phyloP scores from a whole-genome alignment of 2,329 filamentous ascomycete genomes.

The Fusarium tjaetaba region DNA sequence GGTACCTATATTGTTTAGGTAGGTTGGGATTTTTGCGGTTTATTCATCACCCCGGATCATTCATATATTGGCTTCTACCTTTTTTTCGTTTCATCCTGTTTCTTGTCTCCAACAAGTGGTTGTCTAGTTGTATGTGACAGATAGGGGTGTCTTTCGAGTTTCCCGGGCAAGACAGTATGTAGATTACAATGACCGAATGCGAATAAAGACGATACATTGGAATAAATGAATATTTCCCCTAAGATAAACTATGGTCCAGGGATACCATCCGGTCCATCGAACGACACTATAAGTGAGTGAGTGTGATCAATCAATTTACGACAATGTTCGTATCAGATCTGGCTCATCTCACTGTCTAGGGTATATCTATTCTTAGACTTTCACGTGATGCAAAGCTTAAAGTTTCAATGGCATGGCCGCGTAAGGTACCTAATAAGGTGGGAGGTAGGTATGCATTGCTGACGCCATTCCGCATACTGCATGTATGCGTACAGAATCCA shows the following conservation, averaged over 20 bases:
- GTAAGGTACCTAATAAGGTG: background rate
- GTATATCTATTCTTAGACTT: constrained; percentile 21
- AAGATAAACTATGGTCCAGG: background rate
- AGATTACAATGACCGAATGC: background rate
- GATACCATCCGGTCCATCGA: background rate
- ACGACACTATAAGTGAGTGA: background rate
- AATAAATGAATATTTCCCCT: background rate
- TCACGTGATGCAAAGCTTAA: constrained; percentile 13
- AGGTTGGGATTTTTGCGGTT: background rate
- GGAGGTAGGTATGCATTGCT: constrained; percentile 17
- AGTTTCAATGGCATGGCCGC: constrained; percentile 8
- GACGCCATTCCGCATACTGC: constrained; percentile 15
- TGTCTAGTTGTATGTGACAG: background rate
- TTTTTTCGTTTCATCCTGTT: background rate
- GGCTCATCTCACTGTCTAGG: background rate
- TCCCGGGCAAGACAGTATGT: no score
- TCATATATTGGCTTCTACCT: background rate
- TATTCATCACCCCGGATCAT: background rate
- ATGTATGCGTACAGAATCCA: background rate
- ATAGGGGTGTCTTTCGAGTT: background rate
- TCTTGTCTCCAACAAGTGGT: background rate
- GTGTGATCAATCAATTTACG: background rate
- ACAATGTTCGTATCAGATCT: constrained; percentile 7
- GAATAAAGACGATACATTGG: background rate
- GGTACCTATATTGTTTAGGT: background rate